Conservation (phyloP, 164 flowering plant genomes). For the Platanus orientalis region DNA sequence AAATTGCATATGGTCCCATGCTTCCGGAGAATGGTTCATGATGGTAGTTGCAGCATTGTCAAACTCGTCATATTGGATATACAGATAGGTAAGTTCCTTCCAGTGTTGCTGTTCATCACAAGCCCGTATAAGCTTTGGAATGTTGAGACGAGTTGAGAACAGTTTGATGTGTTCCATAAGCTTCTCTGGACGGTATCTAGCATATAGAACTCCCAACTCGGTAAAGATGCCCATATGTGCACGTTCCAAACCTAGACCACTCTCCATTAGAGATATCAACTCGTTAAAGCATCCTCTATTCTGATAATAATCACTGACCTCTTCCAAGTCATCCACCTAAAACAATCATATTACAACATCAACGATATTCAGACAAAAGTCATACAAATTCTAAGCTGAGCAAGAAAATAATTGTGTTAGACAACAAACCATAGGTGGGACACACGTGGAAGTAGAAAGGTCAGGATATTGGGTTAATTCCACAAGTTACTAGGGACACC, state of each 20-base stretch:
- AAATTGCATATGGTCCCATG: slow-evolving; percentile 95
- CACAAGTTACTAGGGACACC: too few relatives aligned
- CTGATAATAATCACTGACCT: slow-evolving; percentile 94
- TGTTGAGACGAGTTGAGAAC: slow-evolving; percentile 76
- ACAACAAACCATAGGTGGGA: neutral
- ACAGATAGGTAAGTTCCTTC: slow-evolving; percentile 76
- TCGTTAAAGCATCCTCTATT: slow-evolving; percentile 96
- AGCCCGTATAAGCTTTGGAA: slow-evolving; percentile 83
- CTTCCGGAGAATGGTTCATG: slow-evolving; percentile 94
- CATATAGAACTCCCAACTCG: slow-evolving; percentile 78
- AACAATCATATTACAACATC: slow-evolving; percentile 10
- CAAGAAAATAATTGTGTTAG: neutral
- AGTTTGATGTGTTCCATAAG: slow-evolving; percentile 84
- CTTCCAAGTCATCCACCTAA: slow-evolving; percentile 98
- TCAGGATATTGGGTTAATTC: neutral
- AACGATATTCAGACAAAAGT: neutral
- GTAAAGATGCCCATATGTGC: slow-evolving; percentile 91
- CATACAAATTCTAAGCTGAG: neutral
- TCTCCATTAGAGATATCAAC: slow-evolving; percentile 83
- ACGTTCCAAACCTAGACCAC: slow-evolving; percentile 81
- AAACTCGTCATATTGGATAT: slow-evolving; percentile 81
- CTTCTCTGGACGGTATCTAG: slow-evolving; percentile 79
- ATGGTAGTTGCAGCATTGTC: slow-evolving; percentile 86
- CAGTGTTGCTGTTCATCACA: slow-evolving; percentile 92
- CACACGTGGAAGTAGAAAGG: neutral